Conservation (phyloP, 176 grass and related monocot genomes). For the Carex scoparia region DNA sequence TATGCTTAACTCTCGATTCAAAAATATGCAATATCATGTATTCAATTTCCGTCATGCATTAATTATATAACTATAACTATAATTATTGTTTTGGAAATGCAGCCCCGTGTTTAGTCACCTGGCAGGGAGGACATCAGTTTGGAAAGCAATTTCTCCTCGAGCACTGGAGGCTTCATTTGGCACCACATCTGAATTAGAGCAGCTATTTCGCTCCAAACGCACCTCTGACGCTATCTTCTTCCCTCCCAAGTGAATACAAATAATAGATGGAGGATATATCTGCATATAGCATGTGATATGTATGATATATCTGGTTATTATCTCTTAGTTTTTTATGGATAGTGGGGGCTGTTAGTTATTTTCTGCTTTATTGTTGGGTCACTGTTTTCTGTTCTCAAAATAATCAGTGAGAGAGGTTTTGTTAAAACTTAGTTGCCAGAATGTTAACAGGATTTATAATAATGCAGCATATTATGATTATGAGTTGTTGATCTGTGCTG, state of each 20-base stretch:
- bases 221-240: slow-evolving; percentile 83
- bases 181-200: slow-evolving; percentile 66
- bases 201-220: slow-evolving; percentile 71
- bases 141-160: slow-evolving; percentile 76
- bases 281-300: neutral
- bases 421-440: neutral
- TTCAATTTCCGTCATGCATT: too few species aligned
- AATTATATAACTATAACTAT: neutral
- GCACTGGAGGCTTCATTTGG: slow-evolving; percentile 59
- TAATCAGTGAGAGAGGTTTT: too few species aligned
- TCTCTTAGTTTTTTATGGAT: too few species aligned
- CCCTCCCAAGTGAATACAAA: slow-evolving; percentile 38
- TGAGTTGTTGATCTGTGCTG: neutral
- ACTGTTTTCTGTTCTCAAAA: too few species aligned
- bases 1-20: neutral
- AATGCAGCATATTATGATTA: neutral
- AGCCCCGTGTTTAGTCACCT: slow-evolving; percentile 79
- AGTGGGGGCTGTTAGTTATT: too few species aligned
- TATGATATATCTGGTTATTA: neutral
- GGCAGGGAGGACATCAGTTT: slow-evolving; percentile 72
- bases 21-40: too few species aligned
- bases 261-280: neutral
- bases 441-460: neutral
- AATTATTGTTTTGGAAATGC: neutral
- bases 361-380: too few species aligned